Conservation (phyloP, 1,139 yeast species). For the Saccharomyces pastorianus region DNA sequence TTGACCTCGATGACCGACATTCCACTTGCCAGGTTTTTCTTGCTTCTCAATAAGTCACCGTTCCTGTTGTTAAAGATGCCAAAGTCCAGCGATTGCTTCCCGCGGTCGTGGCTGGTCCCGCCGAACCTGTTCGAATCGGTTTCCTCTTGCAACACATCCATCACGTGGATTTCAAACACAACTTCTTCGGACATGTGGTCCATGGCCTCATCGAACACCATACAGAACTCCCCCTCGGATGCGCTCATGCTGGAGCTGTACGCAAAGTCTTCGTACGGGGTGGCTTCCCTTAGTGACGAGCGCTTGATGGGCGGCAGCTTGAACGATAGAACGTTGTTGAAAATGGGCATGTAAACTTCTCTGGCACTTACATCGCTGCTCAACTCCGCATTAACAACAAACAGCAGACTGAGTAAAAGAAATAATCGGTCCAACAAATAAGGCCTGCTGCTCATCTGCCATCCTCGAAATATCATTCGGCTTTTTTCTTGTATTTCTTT, state of each 20-base stretch:
- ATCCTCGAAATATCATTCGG: neutral
- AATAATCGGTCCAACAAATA: neutral
- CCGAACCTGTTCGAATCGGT: slow-evolving; percentile 19
- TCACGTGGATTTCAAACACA: slow-evolving; percentile 11
- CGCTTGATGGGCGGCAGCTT: neutral
- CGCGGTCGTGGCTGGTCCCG: slow-evolving; percentile 18
- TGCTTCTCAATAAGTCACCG: slow-evolving; percentile 15
- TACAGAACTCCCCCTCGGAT: slow-evolving; percentile 16
- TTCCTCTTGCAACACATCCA: slow-evolving; percentile 12
- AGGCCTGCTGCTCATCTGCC: neutral
- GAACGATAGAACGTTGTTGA: neutral
- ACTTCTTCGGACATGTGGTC: slow-evolving; percentile 13
- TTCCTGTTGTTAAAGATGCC: slow-evolving; percentile 8
- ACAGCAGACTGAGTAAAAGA: neutral
- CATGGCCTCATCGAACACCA: slow-evolving; percentile 17
- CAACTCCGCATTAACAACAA: neutral
- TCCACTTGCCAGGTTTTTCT: slow-evolving; percentile 12
- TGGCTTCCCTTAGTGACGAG: neutral
- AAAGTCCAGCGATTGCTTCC: slow-evolving; percentile 19
- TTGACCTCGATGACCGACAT: slow-evolving; percentile 10
- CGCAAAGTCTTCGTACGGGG: neutral
- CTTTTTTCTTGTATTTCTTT: neutral
- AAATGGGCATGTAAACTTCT: neutral
- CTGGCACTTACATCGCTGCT: neutral
- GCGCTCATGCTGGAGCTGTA: neutral